These are phyloP conservation scores for Schwanniomyces occidentalis DNA, from an alignment of 805 yeast species.

Conservation along the genomic window DNA sequence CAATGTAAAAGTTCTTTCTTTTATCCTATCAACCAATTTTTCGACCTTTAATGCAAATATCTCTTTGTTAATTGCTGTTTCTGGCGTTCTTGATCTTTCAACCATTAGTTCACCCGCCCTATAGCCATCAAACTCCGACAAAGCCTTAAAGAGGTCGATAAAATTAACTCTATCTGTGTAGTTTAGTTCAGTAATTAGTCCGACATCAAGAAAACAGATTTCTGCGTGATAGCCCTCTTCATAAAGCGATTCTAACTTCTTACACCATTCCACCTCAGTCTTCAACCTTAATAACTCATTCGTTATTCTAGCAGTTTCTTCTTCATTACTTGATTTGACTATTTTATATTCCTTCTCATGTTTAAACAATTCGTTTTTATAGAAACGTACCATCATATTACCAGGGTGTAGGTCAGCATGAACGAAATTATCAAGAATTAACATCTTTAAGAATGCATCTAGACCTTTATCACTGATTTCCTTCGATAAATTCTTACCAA, in stretches of 20 bases:
- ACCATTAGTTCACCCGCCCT: constrained; percentile 94
- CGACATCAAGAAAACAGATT: constrained; percentile 89
- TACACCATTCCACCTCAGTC: constrained; percentile 45
- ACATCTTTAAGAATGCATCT: constrained; percentile 91
- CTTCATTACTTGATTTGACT: constrained; percentile 43
- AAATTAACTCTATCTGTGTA: constrained; percentile 78
- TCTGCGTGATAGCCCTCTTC: constrained; percentile 74
- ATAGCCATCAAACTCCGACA: constrained; percentile 91
- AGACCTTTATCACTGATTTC: constrained; percentile 78
- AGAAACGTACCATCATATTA: constrained; percentile 76
- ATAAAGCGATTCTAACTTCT: constrained; percentile 45
- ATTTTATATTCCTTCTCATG: constrained; percentile 45
- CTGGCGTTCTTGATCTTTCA: constrained; percentile 93
- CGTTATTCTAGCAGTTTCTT: constrained; percentile 48
- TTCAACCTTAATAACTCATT: constrained; percentile 37
- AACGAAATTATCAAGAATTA: constrained; percentile 87
- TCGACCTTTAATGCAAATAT: constrained; percentile 87
- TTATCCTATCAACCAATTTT: constrained; percentile 75
- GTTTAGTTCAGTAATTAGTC: constrained; percentile 87
- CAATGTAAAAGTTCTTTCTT: constrained; percentile 84
- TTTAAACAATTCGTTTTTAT: constrained; percentile 47
- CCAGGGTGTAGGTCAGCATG: constrained; percentile 99
- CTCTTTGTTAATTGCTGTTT: constrained; percentile 81
- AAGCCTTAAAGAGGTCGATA: constrained; percentile 82
- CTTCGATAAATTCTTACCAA: constrained; percentile 57